phyloP scores from a whole-genome alignment of 352 stramenopile species.

The Elongisporangium senticosum region DNA sequence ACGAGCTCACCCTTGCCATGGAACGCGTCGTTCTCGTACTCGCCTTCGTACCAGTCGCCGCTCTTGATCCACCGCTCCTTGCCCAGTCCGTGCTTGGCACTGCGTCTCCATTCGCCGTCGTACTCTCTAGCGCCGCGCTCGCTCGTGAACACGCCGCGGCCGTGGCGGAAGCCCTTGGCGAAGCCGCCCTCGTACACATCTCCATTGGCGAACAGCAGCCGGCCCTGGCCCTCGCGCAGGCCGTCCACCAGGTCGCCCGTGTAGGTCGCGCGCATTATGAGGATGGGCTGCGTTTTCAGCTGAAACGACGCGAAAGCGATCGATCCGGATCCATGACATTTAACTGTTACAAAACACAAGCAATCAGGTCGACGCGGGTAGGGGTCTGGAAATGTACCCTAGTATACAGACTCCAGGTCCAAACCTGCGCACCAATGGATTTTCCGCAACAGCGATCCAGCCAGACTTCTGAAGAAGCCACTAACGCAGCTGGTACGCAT shows the following conservation, averaged over 20 bases:
- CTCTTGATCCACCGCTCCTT: constrained; percentile 50
- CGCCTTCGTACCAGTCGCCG: constrained; percentile 59
- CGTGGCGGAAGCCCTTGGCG: constrained; percentile 46
- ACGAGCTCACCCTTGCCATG: constrained; percentile 50
- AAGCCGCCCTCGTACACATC: constrained; percentile 71
- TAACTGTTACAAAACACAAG: neutral
- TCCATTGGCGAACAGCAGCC: constrained; percentile 54
- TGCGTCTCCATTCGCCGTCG: constrained; percentile 55
- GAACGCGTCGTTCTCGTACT: constrained; percentile 48
- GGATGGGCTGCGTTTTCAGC: neutral
- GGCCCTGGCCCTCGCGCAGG: constrained; percentile 45
- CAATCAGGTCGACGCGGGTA: neutral
- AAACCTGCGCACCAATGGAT: neutral
- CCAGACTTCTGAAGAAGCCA: neutral
- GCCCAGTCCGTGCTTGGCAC: constrained; percentile 41
- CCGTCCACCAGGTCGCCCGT: constrained; percentile 46
- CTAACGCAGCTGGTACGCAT: neutral
- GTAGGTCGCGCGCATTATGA: constrained; percentile 51
- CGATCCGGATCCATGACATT: neutral
- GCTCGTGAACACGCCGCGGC: constrained; percentile 46
- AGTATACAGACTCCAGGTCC: neutral
- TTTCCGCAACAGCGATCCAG: neutral
- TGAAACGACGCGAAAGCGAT: neutral
- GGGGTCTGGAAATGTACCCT: neutral
- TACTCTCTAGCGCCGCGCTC: constrained; percentile 41